Evolutionary conservation across 495 filamentous ascomycete genomes (phyloP).

Genomic region (Bombardia bombarda): DNA sequence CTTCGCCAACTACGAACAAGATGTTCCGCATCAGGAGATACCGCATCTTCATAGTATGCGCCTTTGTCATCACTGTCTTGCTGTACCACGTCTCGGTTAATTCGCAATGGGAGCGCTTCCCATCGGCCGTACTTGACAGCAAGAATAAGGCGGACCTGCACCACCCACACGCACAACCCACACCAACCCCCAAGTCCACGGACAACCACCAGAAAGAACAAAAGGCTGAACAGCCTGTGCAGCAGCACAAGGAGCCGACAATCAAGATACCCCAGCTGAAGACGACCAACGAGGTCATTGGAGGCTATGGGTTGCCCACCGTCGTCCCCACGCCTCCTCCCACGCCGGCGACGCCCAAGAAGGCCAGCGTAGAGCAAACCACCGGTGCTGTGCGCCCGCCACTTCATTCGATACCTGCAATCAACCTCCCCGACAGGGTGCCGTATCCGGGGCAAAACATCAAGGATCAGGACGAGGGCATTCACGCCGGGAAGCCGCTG

Average conservation of each 20-base stretch:
- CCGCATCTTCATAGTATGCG: constrained; percentile 63
- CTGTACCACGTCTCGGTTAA: constrained; percentile 56
- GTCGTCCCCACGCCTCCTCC: constrained; percentile 1
- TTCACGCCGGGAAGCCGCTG: neutral
- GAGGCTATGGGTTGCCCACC: constrained; percentile 18
- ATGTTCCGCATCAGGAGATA: constrained; percentile 78
- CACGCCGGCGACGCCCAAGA: neutral
- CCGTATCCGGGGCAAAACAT: constrained; percentile 2
- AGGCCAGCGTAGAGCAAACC: neutral
- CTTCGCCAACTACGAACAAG: constrained; percentile 2
- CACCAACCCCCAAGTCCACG: neutral
- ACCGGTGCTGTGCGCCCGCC: neutral
- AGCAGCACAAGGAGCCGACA: constrained; percentile 14
- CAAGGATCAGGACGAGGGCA: neutral
- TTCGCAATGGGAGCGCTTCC: constrained; percentile 36
- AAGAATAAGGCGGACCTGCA: neutral
- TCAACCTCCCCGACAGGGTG: neutral
- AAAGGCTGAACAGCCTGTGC: neutral
- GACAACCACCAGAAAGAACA: neutral
- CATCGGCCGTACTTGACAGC: constrained; percentile 15
- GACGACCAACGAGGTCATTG: constrained; percentile 19
- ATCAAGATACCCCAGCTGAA: constrained; percentile 34
- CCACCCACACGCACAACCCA: neutral
- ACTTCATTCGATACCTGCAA: neutral
- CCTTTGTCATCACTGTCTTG: constrained; percentile 53